Evolutionary conservation across 1,284 basidiomycete genomes (phyloP), one percentile per base, ranked within the genome.

Genomic region (Leccinum fallax): DNA sequence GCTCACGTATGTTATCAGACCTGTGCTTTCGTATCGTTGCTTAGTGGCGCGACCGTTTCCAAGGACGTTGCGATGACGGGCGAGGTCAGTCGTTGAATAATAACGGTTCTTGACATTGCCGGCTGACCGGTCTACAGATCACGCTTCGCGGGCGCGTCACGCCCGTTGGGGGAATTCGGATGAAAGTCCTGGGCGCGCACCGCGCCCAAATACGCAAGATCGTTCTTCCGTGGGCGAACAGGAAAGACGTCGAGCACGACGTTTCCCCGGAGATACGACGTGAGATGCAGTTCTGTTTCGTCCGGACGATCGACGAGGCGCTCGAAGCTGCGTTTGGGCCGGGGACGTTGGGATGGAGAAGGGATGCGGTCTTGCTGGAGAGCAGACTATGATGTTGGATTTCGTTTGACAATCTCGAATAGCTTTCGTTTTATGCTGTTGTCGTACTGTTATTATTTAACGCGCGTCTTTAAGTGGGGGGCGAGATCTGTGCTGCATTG

Each of bases 211-310:
- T 95, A 49, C 88, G 82, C 60, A 93, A 88, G 70, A 85, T 96
- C 40, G 87, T 96, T 60, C 80, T 96, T 4, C 94, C 94, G 0
- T 86, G 83, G 78, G 87, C 87, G 58, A 95, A 95, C 71, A 81
- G 87, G 54, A 93, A 93, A 69, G 93, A 95, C 63, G 90, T 94
- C 24, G 91, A 94, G 70, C 85, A 90, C 65, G 94, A 95, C 63
- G 84, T 95, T 0, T 87, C 93, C 8, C 76, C 78, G 15, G 88
- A 90, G 70, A 83, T 95, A 40, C 80, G 85, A 34, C 81, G 83
- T 40, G 85, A 88, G 68, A 87, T 94, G 80, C 83, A 92, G 69
- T 90, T 94, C 66, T 86, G 86, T 52, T 95, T 92, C 70, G 91
- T 93, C 53, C 80, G 85, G 61, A 92, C 89, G 9, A 83, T 95